Evolutionary conservation across 208 protist species (phyloP).

Genomic region (Leishmania major): DNA sequence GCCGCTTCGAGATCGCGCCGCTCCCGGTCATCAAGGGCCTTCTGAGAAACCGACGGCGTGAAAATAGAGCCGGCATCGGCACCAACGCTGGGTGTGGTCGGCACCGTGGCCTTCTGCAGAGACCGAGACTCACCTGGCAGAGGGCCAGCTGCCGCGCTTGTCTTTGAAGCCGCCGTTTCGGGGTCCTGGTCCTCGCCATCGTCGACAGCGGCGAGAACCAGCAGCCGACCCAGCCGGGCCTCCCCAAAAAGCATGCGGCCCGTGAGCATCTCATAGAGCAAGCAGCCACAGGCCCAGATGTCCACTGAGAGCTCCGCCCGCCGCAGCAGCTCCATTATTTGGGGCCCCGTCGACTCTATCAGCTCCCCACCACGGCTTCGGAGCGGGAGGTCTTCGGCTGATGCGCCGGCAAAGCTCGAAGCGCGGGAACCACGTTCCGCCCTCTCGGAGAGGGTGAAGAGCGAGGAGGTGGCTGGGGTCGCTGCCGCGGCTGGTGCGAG

Average conservation of each 20-base stretch:
- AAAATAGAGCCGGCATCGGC: not conserved
- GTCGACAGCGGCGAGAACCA: conserved; percentile 41
- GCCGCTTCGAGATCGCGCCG: conserved; percentile 40
- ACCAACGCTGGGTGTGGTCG: conserved; percentile 1
- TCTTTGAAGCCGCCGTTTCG: conserved; percentile 4
- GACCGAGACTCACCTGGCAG: not conserved
- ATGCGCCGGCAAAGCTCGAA: not conserved
- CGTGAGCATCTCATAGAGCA: conserved; percentile 86
- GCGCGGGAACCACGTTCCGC: conserved; percentile 3
- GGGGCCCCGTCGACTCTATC: conserved; percentile 18
- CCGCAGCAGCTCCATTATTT: conserved; percentile 34
- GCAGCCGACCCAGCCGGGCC: conserved; percentile 53
- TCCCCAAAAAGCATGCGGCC: conserved; percentile 84
- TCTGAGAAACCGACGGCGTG: conserved; percentile 10
- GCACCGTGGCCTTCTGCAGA: not conserved
- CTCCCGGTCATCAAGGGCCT: conserved; percentile 60
- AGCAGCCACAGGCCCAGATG: conserved; percentile 83
- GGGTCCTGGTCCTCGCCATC: not conserved
- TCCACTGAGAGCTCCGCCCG: conserved; percentile 72
- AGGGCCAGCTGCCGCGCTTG: not conserved
- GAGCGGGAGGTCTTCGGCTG: conserved; percentile 3
- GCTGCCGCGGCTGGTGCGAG: not conserved
- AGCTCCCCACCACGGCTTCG: conserved; percentile 15
- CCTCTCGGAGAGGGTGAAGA: conserved; percentile 9
- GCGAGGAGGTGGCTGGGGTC: not conserved